phyloP scores from a whole-genome alignment of 371 early-diverging fungal species.

The Phascolomyces articulosus region DNA sequence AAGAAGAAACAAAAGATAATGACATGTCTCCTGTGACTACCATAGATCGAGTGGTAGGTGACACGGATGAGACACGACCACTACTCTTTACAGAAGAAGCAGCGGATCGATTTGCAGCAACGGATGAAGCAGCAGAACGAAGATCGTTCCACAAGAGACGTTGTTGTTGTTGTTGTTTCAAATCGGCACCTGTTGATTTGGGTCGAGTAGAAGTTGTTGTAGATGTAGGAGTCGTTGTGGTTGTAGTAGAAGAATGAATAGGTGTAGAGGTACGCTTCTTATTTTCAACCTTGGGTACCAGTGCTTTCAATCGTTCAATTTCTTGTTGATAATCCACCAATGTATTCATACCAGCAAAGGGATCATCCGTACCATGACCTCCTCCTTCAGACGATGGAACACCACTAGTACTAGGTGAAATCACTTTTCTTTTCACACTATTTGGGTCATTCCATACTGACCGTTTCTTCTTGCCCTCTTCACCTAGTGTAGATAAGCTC shows the following conservation, averaged over 20 bases:
- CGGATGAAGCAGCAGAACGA: slow-evolving; percentile 1
- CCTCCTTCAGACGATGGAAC: background rate
- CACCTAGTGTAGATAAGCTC: slow-evolving; percentile 8
- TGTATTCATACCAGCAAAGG: slow-evolving; percentile 54
- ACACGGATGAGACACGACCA: background rate
- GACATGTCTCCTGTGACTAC: background rate
- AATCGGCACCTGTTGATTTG: slow-evolving; percentile 15
- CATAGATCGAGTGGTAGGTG: background rate
- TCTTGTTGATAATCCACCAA: slow-evolving; percentile 46
- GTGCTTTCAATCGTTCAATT: slow-evolving; percentile 46
- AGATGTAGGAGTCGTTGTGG: too few species aligned
- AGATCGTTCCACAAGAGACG: slow-evolving; percentile 16
- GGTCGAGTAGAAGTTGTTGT: slow-evolving; percentile 7
- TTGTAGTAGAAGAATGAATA: too few species aligned
- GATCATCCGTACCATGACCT: slow-evolving; percentile 20
- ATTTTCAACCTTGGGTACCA: slow-evolving; percentile 43
- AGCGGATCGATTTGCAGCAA: slow-evolving; percentile 18
- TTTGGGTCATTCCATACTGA: slow-evolving; percentile 21
- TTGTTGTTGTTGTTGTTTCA: slow-evolving; percentile 2
- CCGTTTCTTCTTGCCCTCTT: slow-evolving; percentile 25
- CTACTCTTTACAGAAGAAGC: slow-evolving; percentile 7
- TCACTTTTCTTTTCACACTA: slow-evolving; percentile 14
- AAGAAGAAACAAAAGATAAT: background rate
- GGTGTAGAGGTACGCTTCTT: slow-evolving; percentile 17
- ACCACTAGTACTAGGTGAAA: slow-evolving; percentile 18